Evolutionary conservation across 2,329 filamentous ascomycete species (phyloP).

Genomic region (Penicillium sp.): DNA sequence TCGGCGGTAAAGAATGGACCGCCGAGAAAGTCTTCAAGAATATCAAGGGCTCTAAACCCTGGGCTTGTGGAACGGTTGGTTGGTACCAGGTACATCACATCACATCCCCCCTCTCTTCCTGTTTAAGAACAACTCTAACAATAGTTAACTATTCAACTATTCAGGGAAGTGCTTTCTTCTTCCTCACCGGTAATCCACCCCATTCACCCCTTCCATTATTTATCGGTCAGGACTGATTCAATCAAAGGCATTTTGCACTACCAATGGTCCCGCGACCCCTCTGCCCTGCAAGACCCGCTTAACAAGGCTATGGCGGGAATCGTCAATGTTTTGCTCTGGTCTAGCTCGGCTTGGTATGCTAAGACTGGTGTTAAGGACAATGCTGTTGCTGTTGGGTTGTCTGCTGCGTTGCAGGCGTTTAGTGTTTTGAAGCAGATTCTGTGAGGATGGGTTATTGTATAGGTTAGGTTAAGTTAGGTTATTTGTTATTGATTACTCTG

Average conservation of each 20-base stretch:
- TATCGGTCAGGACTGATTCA: no score
- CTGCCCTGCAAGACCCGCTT: slow-evolving; percentile 29
- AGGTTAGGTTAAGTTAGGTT: no score
- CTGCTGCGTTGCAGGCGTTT: slow-evolving; percentile 30
- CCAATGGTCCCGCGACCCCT: slow-evolving; percentile 29
- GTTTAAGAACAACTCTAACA: background rate
- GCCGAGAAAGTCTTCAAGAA: slow-evolving; percentile 29
- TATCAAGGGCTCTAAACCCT: slow-evolving; percentile 24
- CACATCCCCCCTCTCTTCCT: background rate
- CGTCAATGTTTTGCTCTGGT: slow-evolving; percentile 30
- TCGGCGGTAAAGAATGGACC: slow-evolving; percentile 27
- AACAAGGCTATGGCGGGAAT: slow-evolving; percentile 36
- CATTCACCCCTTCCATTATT: background rate
- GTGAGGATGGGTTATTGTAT: slow-evolving; percentile 3
- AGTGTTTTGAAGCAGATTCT: slow-evolving; percentile 20
- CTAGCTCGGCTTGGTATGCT: slow-evolving; percentile 37
- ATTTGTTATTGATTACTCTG: no score
- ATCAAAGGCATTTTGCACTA: slow-evolving; percentile 33
- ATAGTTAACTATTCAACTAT: background rate
- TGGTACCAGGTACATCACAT: slow-evolving; percentile 52
- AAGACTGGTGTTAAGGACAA: slow-evolving; percentile 32
- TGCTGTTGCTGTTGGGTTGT: slow-evolving; percentile 22
- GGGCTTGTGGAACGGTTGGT: slow-evolving; percentile 29
- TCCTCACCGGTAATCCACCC: slow-evolving; percentile 22
- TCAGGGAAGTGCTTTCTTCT: slow-evolving; percentile 32